These are phyloP conservation scores for Coleophoma crateriformis DNA, from an alignment of 2,329 filamentous ascomycete species.

Conservation along the genomic window DNA sequence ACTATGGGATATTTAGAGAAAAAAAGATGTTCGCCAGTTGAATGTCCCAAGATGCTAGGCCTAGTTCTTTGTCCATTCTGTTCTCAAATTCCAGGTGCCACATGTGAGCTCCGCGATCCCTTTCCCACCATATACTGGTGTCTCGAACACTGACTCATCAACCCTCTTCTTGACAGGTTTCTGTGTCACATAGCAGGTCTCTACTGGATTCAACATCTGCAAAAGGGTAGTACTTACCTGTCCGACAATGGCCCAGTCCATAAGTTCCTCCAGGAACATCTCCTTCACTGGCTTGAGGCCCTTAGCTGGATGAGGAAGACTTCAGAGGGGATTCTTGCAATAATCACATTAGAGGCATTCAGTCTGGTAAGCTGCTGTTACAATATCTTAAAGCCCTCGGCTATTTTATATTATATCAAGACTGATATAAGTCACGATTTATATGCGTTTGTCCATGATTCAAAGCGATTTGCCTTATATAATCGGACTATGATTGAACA, in stretches of 20 bases:
- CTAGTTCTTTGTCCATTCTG: too few relatives aligned
- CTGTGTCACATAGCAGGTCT: too few relatives aligned
- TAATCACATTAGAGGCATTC: neutral
- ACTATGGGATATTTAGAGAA: too few relatives aligned
- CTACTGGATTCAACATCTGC: slow-evolving; percentile 10
- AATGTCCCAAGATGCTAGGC: too few relatives aligned
- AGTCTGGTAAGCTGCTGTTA: neutral
- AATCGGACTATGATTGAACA: slow-evolving; percentile 14
- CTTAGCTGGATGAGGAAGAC: neutral
- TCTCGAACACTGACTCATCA: too few relatives aligned
- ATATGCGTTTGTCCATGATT: neutral
- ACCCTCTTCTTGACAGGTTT: too few relatives aligned
- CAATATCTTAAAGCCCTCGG: neutral
- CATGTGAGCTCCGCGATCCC: too few relatives aligned
- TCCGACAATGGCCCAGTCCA: slow-evolving; percentile 20
- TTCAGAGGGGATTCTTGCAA: neutral
- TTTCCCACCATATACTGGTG: too few relatives aligned
- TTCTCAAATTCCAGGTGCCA: too few relatives aligned
- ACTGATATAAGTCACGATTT: neutral
- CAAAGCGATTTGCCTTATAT: neutral
- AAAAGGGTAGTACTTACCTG: slow-evolving; percentile 19
- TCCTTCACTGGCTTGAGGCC: slow-evolving; percentile 13
- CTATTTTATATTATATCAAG: neutral
- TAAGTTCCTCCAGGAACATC: slow-evolving; percentile 25
- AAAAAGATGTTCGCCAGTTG: too few relatives aligned